Conservation (phyloP, 768 basidiomycete genomes). For the Tricholoma sp. region DNA sequence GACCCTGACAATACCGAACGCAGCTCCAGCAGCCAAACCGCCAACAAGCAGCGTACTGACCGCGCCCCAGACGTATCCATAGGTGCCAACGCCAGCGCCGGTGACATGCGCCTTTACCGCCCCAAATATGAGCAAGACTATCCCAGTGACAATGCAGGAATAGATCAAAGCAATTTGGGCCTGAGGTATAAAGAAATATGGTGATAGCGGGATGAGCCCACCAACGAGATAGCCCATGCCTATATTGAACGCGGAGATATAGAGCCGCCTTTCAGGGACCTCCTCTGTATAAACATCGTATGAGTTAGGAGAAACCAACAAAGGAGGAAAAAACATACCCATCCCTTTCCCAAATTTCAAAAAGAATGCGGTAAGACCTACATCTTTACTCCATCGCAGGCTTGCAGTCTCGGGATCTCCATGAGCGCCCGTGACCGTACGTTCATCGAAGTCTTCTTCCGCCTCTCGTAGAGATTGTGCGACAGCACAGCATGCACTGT, state of each 20-base stretch:
- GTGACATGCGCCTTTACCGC: conserved; percentile 86
- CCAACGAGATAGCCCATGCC: conserved; percentile 92
- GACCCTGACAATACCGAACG: conserved; percentile 48
- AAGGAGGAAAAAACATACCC: conserved; percentile 42
- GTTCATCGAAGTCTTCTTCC: conserved; percentile 34
- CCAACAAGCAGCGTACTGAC: conserved; percentile 85
- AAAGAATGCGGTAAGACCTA: conserved; percentile 90
- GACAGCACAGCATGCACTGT: conserved; percentile 71
- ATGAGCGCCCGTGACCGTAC: conserved; percentile 12
- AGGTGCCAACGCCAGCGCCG: conserved; percentile 60
- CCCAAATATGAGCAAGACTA: conserved; percentile 87
- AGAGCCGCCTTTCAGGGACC: conserved; percentile 77
- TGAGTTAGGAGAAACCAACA: not conserved
- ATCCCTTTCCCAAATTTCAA: conserved; percentile 95
- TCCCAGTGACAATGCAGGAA: conserved; percentile 75
- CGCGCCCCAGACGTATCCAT: conserved; percentile 84
- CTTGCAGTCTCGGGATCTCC: conserved; percentile 52
- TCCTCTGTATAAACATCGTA: conserved; percentile 56
- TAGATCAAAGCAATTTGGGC: conserved; percentile 69
- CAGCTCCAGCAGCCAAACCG: conserved; percentile 77
- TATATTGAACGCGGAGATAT: conserved; percentile 91
- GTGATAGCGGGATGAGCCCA: conserved; percentile 87
- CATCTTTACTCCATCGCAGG: conserved; percentile 66
- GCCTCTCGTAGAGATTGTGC: conserved; percentile 68
- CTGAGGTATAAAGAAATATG: conserved; percentile 82